phyloP scores from a whole-genome alignment of 495 filamentous ascomycete species.

The Xylaria venustula region DNA sequence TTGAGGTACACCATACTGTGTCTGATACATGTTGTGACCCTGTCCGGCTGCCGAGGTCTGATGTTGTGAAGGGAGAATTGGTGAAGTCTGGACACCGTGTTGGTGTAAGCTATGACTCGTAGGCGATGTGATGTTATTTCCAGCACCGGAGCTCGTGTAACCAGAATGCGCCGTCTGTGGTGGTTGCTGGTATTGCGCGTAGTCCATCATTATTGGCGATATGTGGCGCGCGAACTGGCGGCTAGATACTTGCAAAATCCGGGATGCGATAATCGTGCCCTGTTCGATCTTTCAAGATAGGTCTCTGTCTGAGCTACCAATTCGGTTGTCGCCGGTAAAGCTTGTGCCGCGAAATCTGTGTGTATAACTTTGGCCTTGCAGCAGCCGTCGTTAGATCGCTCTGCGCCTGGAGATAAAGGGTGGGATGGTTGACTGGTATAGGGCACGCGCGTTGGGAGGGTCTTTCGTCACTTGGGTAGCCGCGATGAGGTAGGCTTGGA shows the following conservation, averaged over 20 bases:
- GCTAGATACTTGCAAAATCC: slow-evolving; percentile 29
- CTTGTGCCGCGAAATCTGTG: slow-evolving; percentile 5
- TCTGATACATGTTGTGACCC: slow-evolving; percentile 58
- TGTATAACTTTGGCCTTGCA: slow-evolving; percentile 1
- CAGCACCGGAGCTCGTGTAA: slow-evolving; percentile 53
- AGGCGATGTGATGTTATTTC: slow-evolving; percentile 61
- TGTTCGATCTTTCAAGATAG: slow-evolving; percentile 25
- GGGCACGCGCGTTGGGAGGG: slow-evolving; percentile 42
- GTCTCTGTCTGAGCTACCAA: slow-evolving; percentile 24
- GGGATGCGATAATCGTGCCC: slow-evolving; percentile 20
- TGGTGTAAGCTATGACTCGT: slow-evolving; percentile 54
- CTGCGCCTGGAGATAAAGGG: slow-evolving; percentile 30
- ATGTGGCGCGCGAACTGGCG: slow-evolving; percentile 27
- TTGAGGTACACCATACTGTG: slow-evolving; percentile 56
- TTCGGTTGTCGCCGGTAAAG: slow-evolving; percentile 26
- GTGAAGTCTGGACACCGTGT: slow-evolving; percentile 58
- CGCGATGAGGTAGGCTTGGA: slow-evolving; percentile 47
- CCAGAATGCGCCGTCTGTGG: slow-evolving; percentile 56
- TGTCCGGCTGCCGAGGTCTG: slow-evolving; percentile 53
- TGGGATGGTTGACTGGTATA: slow-evolving; percentile 33
- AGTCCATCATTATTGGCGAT: slow-evolving; percentile 63
- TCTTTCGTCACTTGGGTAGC: slow-evolving; percentile 46
- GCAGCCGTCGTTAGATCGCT: slow-evolving; percentile 13
- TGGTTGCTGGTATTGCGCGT: slow-evolving; percentile 66
- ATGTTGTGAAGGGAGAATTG: slow-evolving; percentile 61